phyloP scores from a whole-genome alignment of 495 filamentous ascomycete species.

The Aspergillus sclerotiicarbonarius region DNA sequence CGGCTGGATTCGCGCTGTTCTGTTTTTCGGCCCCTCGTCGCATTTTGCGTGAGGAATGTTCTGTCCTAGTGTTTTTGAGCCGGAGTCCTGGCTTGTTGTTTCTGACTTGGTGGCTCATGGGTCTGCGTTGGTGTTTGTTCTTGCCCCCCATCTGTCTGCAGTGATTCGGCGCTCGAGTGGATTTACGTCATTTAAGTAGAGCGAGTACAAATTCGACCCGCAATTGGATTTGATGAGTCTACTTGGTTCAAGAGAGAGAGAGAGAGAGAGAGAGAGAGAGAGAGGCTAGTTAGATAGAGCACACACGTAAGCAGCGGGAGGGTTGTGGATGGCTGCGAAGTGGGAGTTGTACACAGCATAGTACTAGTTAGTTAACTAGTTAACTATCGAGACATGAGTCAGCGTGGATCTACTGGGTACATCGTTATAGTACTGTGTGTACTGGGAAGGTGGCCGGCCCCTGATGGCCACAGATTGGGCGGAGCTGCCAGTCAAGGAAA shows the following conservation, averaged over 20 bases:
- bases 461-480: background rate
- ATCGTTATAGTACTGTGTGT: too few relatives aligned
- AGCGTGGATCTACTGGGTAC: too few relatives aligned
- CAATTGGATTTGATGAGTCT: background rate
- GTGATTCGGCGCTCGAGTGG: background rate
- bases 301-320: too few relatives aligned
- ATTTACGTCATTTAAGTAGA: background rate
- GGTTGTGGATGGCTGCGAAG: too few relatives aligned
- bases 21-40: constrained; percentile 6
- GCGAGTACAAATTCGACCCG: background rate
- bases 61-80: background rate
- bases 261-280: background rate
- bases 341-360: too few relatives aligned
- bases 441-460: too few relatives aligned
- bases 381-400: too few relatives aligned
- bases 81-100: background rate
- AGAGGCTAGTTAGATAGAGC: too few relatives aligned
- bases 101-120: background rate
- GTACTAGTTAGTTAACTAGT: too few relatives aligned
- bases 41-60: background rate
- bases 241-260: background rate
- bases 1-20: background rate
- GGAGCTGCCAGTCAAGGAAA: background rate
- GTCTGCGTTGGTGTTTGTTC: background rate
- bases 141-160: background rate